Conservation (phyloP, 2,329 filamentous ascomycete genomes). For the Pseudocercospora pini-densiflorae region DNA sequence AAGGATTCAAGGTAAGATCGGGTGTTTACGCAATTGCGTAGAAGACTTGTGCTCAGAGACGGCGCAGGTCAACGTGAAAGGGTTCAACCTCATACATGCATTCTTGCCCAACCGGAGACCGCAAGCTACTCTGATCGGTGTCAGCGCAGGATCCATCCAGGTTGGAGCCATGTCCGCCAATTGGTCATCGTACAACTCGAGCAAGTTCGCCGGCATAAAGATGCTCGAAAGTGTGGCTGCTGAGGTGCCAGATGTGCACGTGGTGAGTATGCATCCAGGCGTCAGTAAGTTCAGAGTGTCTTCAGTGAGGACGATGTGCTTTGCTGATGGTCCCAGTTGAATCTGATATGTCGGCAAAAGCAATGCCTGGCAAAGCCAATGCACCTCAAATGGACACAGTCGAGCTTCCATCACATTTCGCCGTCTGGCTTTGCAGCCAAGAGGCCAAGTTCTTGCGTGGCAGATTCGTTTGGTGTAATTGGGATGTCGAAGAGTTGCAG, state of each 20-base stretch:
- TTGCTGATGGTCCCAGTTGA: background rate
- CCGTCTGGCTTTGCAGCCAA: slow-evolving; percentile 44
- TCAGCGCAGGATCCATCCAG: background rate
- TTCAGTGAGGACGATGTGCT: background rate
- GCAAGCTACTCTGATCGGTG: background rate
- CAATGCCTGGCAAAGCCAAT: background rate
- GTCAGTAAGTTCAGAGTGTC: background rate
- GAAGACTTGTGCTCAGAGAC: background rate
- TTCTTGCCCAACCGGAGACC: background rate
- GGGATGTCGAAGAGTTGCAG: slow-evolving; percentile 22
- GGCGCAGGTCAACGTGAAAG: background rate
- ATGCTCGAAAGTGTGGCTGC: slow-evolving; percentile 1
- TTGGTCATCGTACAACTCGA: background rate
- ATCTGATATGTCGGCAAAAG: background rate
- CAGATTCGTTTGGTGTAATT: slow-evolving; percentile 31
- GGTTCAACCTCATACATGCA: background rate
- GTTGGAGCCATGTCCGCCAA: background rate
- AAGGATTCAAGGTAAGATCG: background rate
- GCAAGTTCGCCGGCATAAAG: background rate
- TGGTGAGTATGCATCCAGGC: background rate
- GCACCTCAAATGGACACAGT: background rate
- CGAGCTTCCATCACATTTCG: slow-evolving; percentile 25
- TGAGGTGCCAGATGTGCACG: slow-evolving; percentile 4
- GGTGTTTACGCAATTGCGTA: background rate
- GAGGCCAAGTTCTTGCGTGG: slow-evolving; percentile 48